These are phyloP conservation scores for Leccinum longicurvipes DNA, from an alignment of 768 basidiomycete species.

Conservation along the genomic window DNA sequence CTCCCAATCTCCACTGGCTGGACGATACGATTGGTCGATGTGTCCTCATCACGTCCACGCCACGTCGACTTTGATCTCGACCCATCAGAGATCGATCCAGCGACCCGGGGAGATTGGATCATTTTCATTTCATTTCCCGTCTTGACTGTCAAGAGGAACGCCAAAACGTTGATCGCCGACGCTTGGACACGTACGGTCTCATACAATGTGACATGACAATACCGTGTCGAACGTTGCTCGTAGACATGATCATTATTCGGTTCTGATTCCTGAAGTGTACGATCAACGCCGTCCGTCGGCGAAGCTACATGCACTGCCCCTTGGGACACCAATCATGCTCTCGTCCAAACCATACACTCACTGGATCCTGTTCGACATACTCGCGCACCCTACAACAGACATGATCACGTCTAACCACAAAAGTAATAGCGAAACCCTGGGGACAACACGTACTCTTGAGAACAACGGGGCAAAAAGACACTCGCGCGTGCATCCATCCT, in stretches of 20 bases:
- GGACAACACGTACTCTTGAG: background rate
- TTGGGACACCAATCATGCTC: background rate
- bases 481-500: background rate
- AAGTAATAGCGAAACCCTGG: background rate
- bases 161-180: too few species aligned
- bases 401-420: conserved; percentile 5
- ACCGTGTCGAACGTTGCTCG: too few species aligned
- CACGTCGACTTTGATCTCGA: conserved; percentile 13
- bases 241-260: too few species aligned
- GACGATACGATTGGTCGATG: background rate
- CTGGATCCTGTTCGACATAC: background rate
- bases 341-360: background rate
- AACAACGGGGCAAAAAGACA: background rate
- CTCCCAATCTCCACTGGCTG: background rate
- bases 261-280: too few species aligned
- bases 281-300: background rate
- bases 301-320: background rate
- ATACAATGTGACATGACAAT: too few species aligned
- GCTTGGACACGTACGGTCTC: too few species aligned
- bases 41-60: conserved; percentile 7
- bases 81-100: conserved; percentile 13
- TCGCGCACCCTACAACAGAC: conserved; percentile 9
- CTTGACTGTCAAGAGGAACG: background rate
- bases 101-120: conserved; percentile 7
- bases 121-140: background rate